A percentile compares a stretch with the other conserved stretches of the same genome.
Conservation (phyloP, 805 yeast species). For the Lipomyces chichibuensis region DNA sequence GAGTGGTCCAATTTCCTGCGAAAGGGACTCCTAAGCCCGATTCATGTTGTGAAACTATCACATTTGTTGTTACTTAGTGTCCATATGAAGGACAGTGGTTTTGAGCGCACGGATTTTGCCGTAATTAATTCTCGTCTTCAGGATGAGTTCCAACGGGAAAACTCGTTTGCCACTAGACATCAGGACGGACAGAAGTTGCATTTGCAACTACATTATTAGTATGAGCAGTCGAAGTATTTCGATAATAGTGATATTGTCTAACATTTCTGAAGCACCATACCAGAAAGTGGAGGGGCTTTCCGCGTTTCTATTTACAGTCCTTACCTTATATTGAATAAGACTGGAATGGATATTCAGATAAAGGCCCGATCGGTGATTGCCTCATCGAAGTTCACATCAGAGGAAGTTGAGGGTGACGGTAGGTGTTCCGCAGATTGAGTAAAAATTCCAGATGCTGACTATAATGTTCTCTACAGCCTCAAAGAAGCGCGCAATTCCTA, state of each 20-base stretch:
- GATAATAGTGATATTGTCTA: neutral
- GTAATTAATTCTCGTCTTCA: conserved; percentile 61
- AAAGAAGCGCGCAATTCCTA: conserved; percentile 53
- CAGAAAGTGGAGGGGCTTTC: conserved; percentile 60
- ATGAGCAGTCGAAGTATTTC: conserved; percentile 8
- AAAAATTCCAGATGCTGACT: conserved; percentile 10
- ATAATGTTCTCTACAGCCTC: conserved; percentile 33
- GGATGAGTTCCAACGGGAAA: conserved; percentile 59
- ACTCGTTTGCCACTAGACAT: conserved; percentile 54
- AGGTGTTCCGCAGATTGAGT: neutral
- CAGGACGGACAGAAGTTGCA: conserved; percentile 69
- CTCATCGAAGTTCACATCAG: conserved; percentile 44
- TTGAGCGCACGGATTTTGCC: conserved; percentile 69
- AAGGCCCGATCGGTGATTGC: conserved; percentile 59
- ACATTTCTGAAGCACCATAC: conserved; percentile 37
- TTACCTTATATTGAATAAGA: conserved; percentile 77
- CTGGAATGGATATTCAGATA: conserved; percentile 66
- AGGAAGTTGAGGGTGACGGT: conserved; percentile 19
- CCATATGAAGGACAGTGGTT: conserved; percentile 57
- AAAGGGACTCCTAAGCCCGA: conserved; percentile 68
- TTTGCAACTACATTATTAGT: conserved; percentile 65
- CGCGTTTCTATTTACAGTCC: conserved; percentile 79
- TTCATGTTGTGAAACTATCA: conserved; percentile 78
- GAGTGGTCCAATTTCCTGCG: conserved; percentile 67
- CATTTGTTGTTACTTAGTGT: conserved; percentile 74